Base-by-base conservation (phyloP, 1,139 yeast genomes). In the Pichia kudriavzevii region DNA sequence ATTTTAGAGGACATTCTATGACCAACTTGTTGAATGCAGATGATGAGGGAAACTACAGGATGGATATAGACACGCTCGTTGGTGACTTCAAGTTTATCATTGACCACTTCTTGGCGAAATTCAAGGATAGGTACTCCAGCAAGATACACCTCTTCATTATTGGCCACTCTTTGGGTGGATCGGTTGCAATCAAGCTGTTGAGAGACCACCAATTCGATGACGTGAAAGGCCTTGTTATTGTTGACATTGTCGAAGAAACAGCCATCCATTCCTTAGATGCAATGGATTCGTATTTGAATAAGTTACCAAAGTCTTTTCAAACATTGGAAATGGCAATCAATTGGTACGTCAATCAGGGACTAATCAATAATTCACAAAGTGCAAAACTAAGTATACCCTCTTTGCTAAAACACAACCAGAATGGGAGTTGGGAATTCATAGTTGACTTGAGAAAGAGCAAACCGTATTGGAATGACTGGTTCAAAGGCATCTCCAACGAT, bases 131-230 rank as follows among this genome's bases (percentile, higher is more conserved):
- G 29, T n/a, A n/a, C n/a, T n/a, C n/a, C n/a, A n/a, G n/a, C n/a
- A n/a, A n/a, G n/a, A n/a, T 35, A 45, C 21, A 35, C 46, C 12
- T 59, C 82, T 35, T 60, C 87, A 2, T 26, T 18, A 66, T 88
- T 7, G 98, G 98, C 0, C 99, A 91, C 55, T 84, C 95, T 3
- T 63, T 93, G 17, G 99, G 98, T 2, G 98, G 97, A 0, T 69
- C 96, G 0, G 76, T 91, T 3, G 65, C 85, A 28, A 71, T 95
- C 0, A 68, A 69, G 31, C 61, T 67, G 0, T 55, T 66, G 43
- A 17, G 26, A 31, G 9, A 28, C 28, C 26, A 34, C 11, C 5
- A 19, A n/a, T 55, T 23, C 38, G 40, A 6, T 34, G 46, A 14
- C 31, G 36, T 76, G 3, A 63, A 66, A 29, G 98, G 97, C 0